Base-by-base conservation (phyloP, 2,329 filamentous ascomycete species). In the Pyrenophora graminea region DNA sequence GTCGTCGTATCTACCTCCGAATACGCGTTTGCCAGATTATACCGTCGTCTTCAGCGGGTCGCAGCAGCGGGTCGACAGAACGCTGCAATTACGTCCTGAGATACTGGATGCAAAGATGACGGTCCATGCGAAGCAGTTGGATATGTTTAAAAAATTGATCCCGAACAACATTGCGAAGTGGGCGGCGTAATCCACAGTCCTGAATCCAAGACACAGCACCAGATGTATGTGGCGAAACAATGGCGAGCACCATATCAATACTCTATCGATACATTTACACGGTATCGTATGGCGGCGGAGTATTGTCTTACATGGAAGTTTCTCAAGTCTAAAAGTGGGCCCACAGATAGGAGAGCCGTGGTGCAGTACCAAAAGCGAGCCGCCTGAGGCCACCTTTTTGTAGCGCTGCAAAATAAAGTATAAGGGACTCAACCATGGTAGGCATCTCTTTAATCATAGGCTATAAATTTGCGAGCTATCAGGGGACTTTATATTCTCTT, bases 41-140 rank as follows among this genome's bases (percentile, higher is more conserved):
- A 78, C 74, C 3, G 74, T 80, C 9, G 68, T 80, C 2, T 78
- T 71, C 50, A 69, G 71, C n/a, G 68, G 72, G 7, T 67, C 65
- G 4, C 59, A 70, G 56, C 67, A 69, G 9, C 64, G 77, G 18
- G 45, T 73, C 6, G 73, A 80, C 57, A 66, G 53, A 49, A 78
- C 76, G 7, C 50, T 76, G 41, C 59, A 69, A 39, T 27, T 59
- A 12, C 54, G 68, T 6, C 63, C 66, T 4, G 69, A 71, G 30
- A 54, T 72, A 2, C 53, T 66, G 45, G 55, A 68, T 15, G 56
- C 61, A 32, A 67, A 62, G 50, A 66, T 59, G 47, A 45, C 59
- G 17, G 61, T 69, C 23, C 72, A 74, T 51, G 53, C 53, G 39
- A 74, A 69, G 45, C 70, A 73, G 47, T 44, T 74, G 36, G 65